Conservation (phyloP, 768 basidiomycete species). For the Dacryopinax primogenitus region DNA sequence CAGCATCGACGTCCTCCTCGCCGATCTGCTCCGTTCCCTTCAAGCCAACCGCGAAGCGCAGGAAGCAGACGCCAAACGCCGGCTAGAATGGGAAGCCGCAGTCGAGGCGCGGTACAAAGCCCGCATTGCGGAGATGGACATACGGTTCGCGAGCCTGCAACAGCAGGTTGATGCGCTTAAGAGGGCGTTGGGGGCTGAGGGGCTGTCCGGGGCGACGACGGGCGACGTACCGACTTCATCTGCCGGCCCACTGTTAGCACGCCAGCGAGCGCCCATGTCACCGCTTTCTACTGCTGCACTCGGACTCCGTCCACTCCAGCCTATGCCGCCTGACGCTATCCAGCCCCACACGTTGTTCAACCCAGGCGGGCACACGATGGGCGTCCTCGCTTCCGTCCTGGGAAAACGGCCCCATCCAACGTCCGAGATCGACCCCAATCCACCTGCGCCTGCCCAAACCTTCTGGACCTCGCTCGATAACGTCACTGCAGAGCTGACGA, state of each 20-base stretch:
- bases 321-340: not conserved
- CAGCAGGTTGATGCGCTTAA: not conserved
- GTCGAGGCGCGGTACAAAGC: slow-evolving; percentile 5
- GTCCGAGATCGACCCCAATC: not conserved
- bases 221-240: not conserved
- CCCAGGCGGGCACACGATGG: no score
- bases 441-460: not conserved
- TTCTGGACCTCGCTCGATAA: not conserved
- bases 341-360: not conserved
- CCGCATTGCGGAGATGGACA: not conserved
- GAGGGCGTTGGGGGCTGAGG: not conserved
- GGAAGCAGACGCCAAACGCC: not conserved
- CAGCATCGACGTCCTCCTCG: not conserved
- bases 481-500: not conserved
- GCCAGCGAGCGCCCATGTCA: not conserved
- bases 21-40: not conserved
- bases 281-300: not conserved
- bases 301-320: not conserved
- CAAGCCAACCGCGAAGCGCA: slow-evolving; percentile 3
- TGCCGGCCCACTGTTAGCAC: not conserved
- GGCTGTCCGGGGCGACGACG: not conserved
- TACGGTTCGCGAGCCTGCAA: not conserved
- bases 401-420: not conserved
- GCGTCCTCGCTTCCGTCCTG: not conserved
- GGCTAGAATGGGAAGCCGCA: not conserved